Evolutionary conservation across 225 moss, liverwort and hornwort genomes (phyloP), one percentile per base, ranked within the genome.

Genomic region (Bryoerythrophyllum caledonicum): DNA sequence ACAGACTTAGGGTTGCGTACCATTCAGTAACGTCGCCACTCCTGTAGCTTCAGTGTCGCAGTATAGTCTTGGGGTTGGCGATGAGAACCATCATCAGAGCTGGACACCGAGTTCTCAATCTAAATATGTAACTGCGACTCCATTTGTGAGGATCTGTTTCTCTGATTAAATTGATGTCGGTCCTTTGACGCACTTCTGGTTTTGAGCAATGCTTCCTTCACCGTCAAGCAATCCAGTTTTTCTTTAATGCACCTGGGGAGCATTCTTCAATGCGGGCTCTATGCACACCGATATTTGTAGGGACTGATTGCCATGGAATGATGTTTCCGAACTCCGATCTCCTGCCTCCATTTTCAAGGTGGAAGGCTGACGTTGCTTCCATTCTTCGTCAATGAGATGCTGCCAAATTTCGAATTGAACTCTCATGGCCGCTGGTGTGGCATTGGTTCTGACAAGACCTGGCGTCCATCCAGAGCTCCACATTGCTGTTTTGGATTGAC

Each of bases 1-100:
- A 87, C 82, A 56, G 90, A 90, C 67, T 79, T 90, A 61, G 90
- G 85, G 37, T 65, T 90, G 76, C 90, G 84, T 54, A 87, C 82
- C 25, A 83, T 85, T 14, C 90, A 85, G 68, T 90, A 79, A 72
- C 49, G 17, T 28, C 24, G 14, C 37, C 24, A 19, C 52, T 56
- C 44, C 34, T 35, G 25, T 67, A 64, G 69, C 67, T 75, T 64
- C 58, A 65, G 8, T 55, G 58, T 27, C 20, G 23, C 43, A 68
- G 30, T 57, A 38, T 5, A 56, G 30, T 57, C 56, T 63, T 79
- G 13, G 54, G 21, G 19, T 60, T 79, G 44, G 54, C 24, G 38
- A 25, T 41, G 24, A 62, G 26, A 27, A 40, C 64, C 49, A 26
- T 20, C 49, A 4, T 30, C 14, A 38, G 69, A 59, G 41, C 46